Evolutionary conservation across 805 yeast genomes (phyloP).

Genomic region (Saccharomycopsis fodiens): DNA sequence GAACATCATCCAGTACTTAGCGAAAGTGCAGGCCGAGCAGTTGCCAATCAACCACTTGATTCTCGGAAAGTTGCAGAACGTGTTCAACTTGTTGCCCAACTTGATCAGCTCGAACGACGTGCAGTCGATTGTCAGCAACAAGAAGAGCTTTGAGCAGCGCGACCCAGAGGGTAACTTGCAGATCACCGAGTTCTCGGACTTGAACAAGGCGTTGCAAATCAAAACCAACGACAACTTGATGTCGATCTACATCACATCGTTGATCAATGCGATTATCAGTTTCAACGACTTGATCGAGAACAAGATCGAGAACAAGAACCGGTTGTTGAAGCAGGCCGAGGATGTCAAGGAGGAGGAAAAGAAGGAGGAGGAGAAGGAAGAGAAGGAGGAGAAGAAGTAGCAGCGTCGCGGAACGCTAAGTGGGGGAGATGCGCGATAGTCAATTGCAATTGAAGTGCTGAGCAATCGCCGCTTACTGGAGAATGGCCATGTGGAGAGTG

Average conservation of each 20-base stretch:
- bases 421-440: too few species aligned
- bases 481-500: too few species aligned
- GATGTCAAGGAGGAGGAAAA: background rate
- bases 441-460: too few species aligned
- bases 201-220: constrained; percentile 76
- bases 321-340: constrained; percentile 10
- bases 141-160: constrained; percentile 10
- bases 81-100: constrained; percentile 88
- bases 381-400: too few species aligned
- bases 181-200: constrained; percentile 21
- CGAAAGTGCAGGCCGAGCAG: constrained; percentile 58
- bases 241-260: constrained; percentile 82
- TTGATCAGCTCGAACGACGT: constrained; percentile 31
- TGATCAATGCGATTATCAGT: constrained; percentile 91
- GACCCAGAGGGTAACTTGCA: constrained; percentile 19
- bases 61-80: constrained; percentile 87
- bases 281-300: constrained; percentile 96
- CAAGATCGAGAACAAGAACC: constrained; percentile 73
- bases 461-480: too few species aligned
- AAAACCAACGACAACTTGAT: constrained; percentile 95
- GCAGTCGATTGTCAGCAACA: constrained; percentile 17
- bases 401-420: too few species aligned
- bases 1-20: constrained; percentile 72
- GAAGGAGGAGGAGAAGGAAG: background rate
- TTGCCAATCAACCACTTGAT: constrained; percentile 88